Evolutionary conservation across 305 asterid genomes (phyloP).

Genomic region (Fraxinus latifolia): DNA sequence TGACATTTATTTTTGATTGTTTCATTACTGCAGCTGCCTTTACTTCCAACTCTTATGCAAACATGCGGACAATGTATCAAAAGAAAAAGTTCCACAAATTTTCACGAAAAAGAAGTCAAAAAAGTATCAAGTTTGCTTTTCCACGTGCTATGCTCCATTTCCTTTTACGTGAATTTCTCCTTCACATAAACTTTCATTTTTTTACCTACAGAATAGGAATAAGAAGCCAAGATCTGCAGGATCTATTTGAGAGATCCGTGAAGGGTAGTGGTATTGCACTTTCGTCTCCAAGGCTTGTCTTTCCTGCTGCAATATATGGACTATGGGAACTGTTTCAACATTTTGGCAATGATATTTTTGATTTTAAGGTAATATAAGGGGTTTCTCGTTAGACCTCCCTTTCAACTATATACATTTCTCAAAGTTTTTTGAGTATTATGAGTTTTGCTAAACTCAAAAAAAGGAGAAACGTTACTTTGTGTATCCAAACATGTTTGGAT

Average conservation of each 20-base stretch:
- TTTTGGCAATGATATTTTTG: conserved; percentile 53
- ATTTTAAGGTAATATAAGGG: conserved; percentile 61
- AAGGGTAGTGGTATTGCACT: conserved; percentile 80
- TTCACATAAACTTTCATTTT: conserved; percentile 13
- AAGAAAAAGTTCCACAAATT: conserved; percentile 63
- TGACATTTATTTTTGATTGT: conserved; percentile 16
- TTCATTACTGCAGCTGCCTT: conserved; percentile 59
- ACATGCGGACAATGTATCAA: conserved; percentile 72
- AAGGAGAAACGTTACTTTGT: background rate
- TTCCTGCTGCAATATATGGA: conserved; percentile 87
- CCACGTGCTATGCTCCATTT: conserved; percentile 7
- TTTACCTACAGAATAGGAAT: conserved; percentile 69
- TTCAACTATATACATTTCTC: background rate
- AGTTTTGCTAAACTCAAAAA: background rate
- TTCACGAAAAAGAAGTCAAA: conserved; percentile 67
- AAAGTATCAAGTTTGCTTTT: conserved; percentile 41
- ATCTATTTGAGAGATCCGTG: conserved; percentile 55
- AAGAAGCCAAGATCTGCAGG: conserved; percentile 76
- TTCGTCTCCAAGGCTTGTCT: conserved; percentile 89
- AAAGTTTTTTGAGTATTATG: background rate
- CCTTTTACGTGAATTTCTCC: background rate
- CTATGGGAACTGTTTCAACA: conserved; percentile 87
- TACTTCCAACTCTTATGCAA: conserved; percentile 83
- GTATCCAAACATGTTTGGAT: background rate
- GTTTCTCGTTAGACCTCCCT: background rate